A percentile compares a stretch with the other conserved stretches of the same genome.
Conservation (phyloP, 148 eudicot genomes). For the Camellia lanceoleosa region DNA sequence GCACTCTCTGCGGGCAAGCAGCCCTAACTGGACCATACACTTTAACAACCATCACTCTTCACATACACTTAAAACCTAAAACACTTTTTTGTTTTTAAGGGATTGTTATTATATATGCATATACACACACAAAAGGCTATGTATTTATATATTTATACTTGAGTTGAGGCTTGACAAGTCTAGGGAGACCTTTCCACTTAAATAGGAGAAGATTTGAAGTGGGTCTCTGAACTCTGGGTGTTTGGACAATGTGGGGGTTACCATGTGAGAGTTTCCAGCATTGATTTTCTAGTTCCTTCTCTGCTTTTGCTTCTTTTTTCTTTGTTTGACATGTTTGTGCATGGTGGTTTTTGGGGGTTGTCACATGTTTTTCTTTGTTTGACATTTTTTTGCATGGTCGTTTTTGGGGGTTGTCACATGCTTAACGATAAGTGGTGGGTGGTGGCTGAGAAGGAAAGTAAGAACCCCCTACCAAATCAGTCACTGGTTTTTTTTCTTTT, state of each 20-base stretch:
- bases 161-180: background rate
- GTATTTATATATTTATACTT: too few species aligned
- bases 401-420: conserved; percentile 17
- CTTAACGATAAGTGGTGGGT: conserved; percentile 1
- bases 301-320: background rate
- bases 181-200: background rate
- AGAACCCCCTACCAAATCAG: background rate
- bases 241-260: background rate
- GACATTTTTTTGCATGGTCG: background rate
- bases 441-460: background rate
- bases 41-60: conserved; percentile 43
- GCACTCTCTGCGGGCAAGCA: conserved; percentile 74
- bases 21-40: conserved; percentile 58
- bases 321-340: background rate
- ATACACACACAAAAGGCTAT: background rate
- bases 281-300: too few species aligned
- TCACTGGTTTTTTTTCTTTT: too few species aligned
- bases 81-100: background rate
- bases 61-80: too few species aligned
- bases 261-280: background rate
- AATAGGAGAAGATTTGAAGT: background rate
- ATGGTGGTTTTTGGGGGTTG: background rate
- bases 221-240: background rate
- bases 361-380: background rate
- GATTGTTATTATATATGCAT: too few species aligned